Evolutionary conservation across 768 basidiomycete species (phyloP).

Genomic region (Calocera viscosa): DNA sequence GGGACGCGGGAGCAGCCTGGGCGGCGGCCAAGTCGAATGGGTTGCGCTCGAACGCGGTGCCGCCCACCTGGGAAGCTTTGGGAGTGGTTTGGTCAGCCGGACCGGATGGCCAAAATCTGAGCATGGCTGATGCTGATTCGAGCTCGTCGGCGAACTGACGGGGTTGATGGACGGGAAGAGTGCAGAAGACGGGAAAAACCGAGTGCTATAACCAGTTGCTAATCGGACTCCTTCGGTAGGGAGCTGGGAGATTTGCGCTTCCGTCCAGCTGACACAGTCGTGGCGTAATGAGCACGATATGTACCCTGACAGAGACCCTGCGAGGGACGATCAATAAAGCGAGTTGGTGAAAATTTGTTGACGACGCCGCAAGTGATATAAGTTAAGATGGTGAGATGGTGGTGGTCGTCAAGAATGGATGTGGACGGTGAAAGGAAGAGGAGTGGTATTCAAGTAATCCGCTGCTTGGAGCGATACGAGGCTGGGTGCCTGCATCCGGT

Average conservation of each 20-base stretch:
- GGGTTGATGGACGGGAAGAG: neutral
- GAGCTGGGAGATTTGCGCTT: constrained; percentile 4
- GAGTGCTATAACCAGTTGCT: neutral
- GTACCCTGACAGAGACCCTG: neutral
- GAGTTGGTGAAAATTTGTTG: constrained; percentile 1
- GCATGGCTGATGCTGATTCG: constrained; percentile 32
- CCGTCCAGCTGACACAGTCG: constrained; percentile 6
- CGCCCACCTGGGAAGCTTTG: constrained; percentile 34
- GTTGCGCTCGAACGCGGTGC: constrained; percentile 34
- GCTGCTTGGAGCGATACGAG: neutral
- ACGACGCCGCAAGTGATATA: too few species aligned
- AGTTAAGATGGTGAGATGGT: neutral
- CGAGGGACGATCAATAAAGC: neutral
- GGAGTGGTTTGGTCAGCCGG: constrained; percentile 50
- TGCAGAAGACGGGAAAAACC: constrained; percentile 5
- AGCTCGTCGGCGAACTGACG: neutral
- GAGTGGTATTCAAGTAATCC: neutral
- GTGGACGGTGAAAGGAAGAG: neutral
- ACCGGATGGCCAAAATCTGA: constrained; percentile 53
- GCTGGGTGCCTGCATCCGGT: neutral
- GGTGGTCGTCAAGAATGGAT: neutral
- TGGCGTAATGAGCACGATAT: constrained; percentile 7
- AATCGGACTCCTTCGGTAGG: neutral
- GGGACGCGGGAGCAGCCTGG: constrained; percentile 20
- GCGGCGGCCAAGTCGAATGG: constrained; percentile 42